Percentiles rank a stretch among this genome's conserved stretches.
These are phyloP conservation scores for Sergeia podlipaevii DNA, from an alignment of 208 protist species.

Conservation along the genomic window DNA sequence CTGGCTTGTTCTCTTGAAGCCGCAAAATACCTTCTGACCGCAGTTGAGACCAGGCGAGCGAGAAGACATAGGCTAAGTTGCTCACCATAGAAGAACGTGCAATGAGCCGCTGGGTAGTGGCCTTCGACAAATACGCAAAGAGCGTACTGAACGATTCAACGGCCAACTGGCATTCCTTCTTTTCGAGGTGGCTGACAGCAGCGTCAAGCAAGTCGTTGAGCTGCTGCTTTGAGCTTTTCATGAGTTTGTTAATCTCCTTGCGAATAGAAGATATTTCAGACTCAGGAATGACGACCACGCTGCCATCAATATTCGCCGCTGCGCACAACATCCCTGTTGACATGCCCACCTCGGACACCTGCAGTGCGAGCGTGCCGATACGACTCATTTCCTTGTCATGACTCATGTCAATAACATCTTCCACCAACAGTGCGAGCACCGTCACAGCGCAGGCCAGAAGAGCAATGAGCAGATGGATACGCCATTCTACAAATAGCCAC, in stretches of 20 bases:
- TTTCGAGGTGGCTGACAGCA: neutral
- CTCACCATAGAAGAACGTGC: neutral
- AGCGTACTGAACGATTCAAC: neutral
- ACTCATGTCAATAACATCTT: too few relatives aligned
- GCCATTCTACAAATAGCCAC: too few relatives aligned
- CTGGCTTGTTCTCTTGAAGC: neutral
- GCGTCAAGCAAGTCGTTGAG: neutral
- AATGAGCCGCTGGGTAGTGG: neutral
- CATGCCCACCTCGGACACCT: too few relatives aligned
- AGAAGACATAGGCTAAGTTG: neutral
- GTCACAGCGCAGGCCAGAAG: too few relatives aligned
- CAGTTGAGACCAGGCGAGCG: conserved; percentile 7
- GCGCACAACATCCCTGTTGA: too few relatives aligned
- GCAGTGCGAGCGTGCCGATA: too few relatives aligned
- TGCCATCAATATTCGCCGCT: too few relatives aligned
- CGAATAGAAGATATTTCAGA: too few relatives aligned
- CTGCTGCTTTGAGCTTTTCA: neutral
- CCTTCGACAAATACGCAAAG: neutral
- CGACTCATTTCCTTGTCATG: too few relatives aligned
- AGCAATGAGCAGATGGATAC: too few relatives aligned
- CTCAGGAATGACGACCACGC: neutral
- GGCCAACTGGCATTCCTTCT: neutral
- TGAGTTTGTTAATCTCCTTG: neutral
- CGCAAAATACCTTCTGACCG: conserved; percentile 1
- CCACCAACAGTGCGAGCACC: too few relatives aligned